Base-by-base conservation (phyloP, 176 grass and related monocot genomes). In the Aegilops longissima region DNA sequence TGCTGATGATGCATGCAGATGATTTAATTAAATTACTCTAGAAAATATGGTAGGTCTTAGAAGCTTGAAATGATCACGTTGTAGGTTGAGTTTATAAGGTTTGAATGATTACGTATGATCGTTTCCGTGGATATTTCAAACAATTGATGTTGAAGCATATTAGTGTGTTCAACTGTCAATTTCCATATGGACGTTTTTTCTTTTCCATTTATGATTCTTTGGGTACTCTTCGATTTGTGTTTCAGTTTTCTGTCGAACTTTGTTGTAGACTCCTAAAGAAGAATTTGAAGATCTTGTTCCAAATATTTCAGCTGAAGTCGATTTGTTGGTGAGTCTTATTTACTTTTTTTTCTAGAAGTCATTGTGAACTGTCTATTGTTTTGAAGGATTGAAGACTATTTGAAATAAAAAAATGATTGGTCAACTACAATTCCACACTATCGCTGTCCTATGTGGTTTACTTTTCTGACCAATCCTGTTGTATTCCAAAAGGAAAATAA, bases 201-300 rank as follows among this genome's bases (percentile, higher is more conserved):
- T 56, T 20, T 59, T 59, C 7, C 20, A 59, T 59, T 21, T 59
- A 59, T 59, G 56, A 59, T 59, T 59, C 51, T 64, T 85, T 69
- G 70, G 8, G 6, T 70, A 35, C 12, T 6, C 52, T 88, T 70
- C 77, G 73, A 54, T 82, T 82, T 64, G 9, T 84, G 36, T 77
- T 85, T 71, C 21, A 68, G 65, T 91, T 80, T 52, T 79, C 0
- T 58, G 9, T 73, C 64, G 25, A 40, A 72, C 52, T 66, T 80
- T 80, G 49, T 9, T 51, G 39, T 66, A 88, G 90, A 61, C 20
- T 88, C 71, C 78, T 47, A 82, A 76, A 88, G 90, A 91, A 82
- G 86, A 85, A 82, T 85, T 78, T 29, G 86, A 85, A 78, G 82
- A 45, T 18, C 73, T 77, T 88, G 78, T 78, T 72, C 78, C 72